phyloP scores from a whole-genome alignment of 2,329 filamentous ascomycete genomes.

The Intubia oerlemansii region DNA sequence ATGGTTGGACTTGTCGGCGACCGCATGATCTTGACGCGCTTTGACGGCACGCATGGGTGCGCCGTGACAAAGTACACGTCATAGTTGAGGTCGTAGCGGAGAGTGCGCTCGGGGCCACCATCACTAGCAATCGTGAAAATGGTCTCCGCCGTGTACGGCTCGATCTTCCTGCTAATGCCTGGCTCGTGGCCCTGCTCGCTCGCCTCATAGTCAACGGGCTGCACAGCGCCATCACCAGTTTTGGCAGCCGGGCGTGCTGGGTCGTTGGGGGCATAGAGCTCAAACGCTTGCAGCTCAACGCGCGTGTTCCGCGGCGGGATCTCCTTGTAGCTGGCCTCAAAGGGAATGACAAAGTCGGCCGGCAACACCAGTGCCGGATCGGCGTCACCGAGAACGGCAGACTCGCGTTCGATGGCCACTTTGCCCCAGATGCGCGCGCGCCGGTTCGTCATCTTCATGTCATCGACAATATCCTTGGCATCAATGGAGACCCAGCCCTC shows the following conservation, averaged over 20 bases:
- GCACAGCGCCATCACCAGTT: not conserved
- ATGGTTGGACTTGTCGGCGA: conserved; percentile 38
- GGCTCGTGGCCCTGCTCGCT: conserved; percentile 11
- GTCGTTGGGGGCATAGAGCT: conserved; percentile 22
- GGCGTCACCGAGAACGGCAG: conserved; percentile 35
- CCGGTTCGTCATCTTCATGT: conserved; percentile 5
- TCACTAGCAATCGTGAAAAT: conserved; percentile 21
- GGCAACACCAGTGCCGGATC: conserved; percentile 32
- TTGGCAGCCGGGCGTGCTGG: conserved; percentile 16
- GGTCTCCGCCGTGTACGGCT: conserved; percentile 19
- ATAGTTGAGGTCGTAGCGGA: conserved; percentile 26
- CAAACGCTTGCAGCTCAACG: conserved; percentile 27
- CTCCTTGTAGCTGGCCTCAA: conserved; percentile 29
- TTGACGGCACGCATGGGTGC: conserved; percentile 39
- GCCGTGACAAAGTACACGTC: conserved; percentile 46
- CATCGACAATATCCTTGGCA: conserved; percentile 25
- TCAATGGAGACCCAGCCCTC: conserved; percentile 40
- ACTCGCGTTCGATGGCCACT: conserved; percentile 34
- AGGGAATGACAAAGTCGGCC: conserved; percentile 40
- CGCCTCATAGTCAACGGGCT: conserved; percentile 4
- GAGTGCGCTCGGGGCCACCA: conserved; percentile 17
- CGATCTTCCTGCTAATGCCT: too few species aligned
- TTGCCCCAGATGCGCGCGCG: conserved; percentile 39
- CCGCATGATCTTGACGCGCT: conserved; percentile 33
- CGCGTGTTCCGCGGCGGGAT: conserved; percentile 21